Evolutionary conservation across 2,329 filamentous ascomycete genomes (phyloP).

Genomic region (Beauveria pseudobassiana): DNA sequence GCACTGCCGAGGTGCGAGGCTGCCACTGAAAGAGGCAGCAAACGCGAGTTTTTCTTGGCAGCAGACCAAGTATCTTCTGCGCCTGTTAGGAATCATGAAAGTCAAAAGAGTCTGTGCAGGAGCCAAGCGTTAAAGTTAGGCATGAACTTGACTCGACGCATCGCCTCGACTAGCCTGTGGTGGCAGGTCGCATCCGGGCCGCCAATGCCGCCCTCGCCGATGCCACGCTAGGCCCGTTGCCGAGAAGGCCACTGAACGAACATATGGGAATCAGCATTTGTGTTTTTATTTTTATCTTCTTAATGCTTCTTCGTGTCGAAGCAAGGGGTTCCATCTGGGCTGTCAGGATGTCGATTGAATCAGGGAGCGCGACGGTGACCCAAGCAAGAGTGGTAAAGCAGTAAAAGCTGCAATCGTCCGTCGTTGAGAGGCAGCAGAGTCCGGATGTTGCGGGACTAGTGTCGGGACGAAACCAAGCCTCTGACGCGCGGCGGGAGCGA

Average conservation of each 20-base stretch:
- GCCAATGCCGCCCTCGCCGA: background rate
- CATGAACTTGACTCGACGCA: background rate
- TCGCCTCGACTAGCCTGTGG: background rate
- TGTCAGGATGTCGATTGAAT: too few species aligned
- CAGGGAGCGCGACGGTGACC: too few species aligned
- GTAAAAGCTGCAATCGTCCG: background rate
- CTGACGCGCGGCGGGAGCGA: background rate
- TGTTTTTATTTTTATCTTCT: background rate
- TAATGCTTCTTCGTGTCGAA: too few species aligned
- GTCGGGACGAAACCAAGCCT: constrained; percentile 4
- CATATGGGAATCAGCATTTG: background rate
- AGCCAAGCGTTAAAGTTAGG: background rate
- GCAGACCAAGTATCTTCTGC: too few species aligned
- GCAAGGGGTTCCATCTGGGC: too few species aligned
- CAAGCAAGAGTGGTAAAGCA: background rate
- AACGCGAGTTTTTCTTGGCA: background rate
- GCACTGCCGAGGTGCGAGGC: background rate
- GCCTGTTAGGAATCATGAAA: background rate
- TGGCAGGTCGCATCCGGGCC: constrained; percentile 1
- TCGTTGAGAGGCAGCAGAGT: background rate
- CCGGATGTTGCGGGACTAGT: constrained; percentile 1
- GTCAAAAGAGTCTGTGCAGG: background rate
- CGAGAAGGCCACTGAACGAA: background rate
- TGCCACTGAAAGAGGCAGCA: background rate
- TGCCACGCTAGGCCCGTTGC: background rate